Conservation (phyloP, 805 yeast species). For the Grigorovia yakushimaensis region DNA sequence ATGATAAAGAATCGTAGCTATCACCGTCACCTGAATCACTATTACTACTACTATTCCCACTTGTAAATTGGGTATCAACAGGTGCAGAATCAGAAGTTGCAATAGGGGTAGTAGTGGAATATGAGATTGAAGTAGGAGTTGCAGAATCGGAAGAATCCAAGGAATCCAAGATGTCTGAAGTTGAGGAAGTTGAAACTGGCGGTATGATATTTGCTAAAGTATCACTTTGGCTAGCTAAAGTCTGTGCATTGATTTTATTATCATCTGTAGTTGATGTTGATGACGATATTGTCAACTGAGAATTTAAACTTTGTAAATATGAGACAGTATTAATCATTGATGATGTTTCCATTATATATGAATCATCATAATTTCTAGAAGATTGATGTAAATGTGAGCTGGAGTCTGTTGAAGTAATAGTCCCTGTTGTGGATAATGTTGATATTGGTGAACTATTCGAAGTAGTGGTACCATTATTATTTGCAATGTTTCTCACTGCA, state of each 20-base stretch:
- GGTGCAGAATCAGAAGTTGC: background rate
- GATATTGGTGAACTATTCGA: background rate
- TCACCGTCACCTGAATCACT: background rate
- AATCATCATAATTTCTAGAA: background rate
- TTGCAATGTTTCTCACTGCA: background rate
- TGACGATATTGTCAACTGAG: background rate
- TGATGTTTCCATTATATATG: background rate
- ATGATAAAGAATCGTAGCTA: too few relatives aligned
- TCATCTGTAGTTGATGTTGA: background rate
- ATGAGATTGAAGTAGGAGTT: background rate
- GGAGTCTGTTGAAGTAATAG: background rate
- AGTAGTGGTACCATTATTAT: too few relatives aligned
- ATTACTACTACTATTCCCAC: background rate
- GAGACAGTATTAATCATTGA: background rate
- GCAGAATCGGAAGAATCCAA: background rate
- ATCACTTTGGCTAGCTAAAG: background rate
- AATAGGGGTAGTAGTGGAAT: background rate
- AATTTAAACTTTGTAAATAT: background rate
- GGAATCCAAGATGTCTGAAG: background rate
- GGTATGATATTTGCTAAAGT: background rate
- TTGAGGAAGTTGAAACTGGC: background rate
- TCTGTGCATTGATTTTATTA: background rate
- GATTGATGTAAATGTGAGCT: background rate
- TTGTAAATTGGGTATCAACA: background rate
- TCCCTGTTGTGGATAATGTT: background rate